These are phyloP conservation scores for Viola pubescens DNA, from an alignment of 441 rosid genomes.

Conservation along the genomic window DNA sequence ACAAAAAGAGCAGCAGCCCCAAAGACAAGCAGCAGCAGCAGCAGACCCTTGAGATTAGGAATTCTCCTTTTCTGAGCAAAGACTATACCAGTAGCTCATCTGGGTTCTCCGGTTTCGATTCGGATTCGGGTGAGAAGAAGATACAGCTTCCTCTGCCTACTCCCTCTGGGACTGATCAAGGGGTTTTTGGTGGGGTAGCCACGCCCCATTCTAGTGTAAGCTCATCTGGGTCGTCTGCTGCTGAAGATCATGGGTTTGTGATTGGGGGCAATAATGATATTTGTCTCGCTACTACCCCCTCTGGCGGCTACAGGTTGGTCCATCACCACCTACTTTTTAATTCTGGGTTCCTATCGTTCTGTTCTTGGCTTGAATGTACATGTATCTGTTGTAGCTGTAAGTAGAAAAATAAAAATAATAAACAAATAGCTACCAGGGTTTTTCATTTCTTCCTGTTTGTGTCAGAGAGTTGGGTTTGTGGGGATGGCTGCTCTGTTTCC, in stretches of 20 bases:
- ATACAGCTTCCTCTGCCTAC: constrained; percentile 59
- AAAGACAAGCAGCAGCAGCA: constrained; percentile 15
- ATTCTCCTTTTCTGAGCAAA: constrained; percentile 44
- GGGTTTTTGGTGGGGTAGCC: constrained; percentile 9
- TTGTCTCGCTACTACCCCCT: constrained; percentile 20
- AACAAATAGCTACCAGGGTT: neutral
- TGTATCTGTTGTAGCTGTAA: neutral
- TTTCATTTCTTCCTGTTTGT: neutral
- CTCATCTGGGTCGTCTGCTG: constrained; percentile 73
- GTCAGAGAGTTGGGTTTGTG: constrained; percentile 14
- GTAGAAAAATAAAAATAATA: neutral
- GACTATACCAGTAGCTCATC: constrained; percentile 41
- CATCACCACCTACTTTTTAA: neutral
- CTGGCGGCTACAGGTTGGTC: constrained; percentile 44
- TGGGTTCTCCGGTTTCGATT: constrained; percentile 61
- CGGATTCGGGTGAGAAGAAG: constrained; percentile 45
- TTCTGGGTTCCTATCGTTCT: neutral
- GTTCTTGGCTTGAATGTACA: neutral
- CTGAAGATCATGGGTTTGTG: constrained; percentile 42
- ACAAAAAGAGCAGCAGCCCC: constrained; percentile 19
- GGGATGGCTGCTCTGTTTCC: constrained; percentile 4
- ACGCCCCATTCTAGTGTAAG: constrained; percentile 68
- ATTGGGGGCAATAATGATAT: constrained; percentile 27
- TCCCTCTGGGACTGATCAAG: constrained; percentile 51
- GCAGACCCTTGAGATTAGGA: constrained; percentile 18